Conservation (phyloP, 495 filamentous ascomycete species). For the Tetracladium marchalianum region DNA sequence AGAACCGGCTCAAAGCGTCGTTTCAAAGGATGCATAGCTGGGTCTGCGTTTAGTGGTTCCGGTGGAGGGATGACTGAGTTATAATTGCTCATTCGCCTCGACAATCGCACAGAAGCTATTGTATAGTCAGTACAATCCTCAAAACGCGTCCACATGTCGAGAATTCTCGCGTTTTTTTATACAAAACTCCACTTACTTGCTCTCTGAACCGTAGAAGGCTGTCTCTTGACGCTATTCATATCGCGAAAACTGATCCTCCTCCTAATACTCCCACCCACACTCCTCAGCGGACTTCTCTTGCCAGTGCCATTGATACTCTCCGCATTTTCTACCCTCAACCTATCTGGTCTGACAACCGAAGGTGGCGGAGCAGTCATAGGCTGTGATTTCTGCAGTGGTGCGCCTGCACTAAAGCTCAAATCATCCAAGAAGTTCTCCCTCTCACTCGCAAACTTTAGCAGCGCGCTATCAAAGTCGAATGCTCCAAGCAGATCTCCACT, state of each 20-base stretch:
- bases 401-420: conserved; percentile 79
- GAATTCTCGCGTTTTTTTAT: not conserved
- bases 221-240: conserved; percentile 90
- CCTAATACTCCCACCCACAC: conserved; percentile 64
- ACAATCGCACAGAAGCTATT: conserved; percentile 78
- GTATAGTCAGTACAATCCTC: not conserved
- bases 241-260: conserved; percentile 83
- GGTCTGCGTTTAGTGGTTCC: conserved; percentile 77
- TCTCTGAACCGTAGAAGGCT: conserved; percentile 61
- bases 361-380: conserved; percentile 48
- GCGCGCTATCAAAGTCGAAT: conserved; percentile 85
- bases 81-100: conserved; percentile 88
- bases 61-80: conserved; percentile 95
- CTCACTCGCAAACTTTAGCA: conserved; percentile 89
- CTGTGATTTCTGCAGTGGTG: conserved; percentile 55
- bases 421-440: conserved; percentile 90
- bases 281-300: conserved; percentile 39
- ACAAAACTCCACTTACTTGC: conserved; percentile 49
- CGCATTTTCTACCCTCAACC: conserved; percentile 68
- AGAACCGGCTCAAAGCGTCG: conserved; percentile 89
- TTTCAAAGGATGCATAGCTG: conserved; percentile 93
- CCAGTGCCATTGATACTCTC: conserved; percentile 32
- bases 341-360: conserved; percentile 49
- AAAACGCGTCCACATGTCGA: not conserved
- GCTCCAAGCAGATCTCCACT: conserved; percentile 36